Evolutionary conservation across 2,329 filamentous ascomycete species (phyloP).

Genomic region (Aspergillus vadensis): DNA sequence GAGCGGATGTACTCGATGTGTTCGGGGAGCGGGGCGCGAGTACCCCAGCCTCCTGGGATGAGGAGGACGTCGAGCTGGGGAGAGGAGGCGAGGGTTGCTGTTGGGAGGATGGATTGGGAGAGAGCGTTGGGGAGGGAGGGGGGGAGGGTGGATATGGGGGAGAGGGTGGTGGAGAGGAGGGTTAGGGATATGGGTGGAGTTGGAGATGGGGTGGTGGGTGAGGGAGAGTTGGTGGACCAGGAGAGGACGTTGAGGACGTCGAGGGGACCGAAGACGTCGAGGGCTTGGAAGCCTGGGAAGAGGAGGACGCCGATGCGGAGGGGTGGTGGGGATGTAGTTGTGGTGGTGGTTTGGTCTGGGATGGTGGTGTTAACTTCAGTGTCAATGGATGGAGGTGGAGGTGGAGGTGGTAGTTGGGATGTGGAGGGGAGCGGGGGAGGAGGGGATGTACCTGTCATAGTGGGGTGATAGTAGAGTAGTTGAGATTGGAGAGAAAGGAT

Average conservation of each 20-base stretch:
- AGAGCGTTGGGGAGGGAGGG: not conserved
- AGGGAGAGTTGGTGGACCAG: not conserved
- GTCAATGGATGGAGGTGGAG: no score
- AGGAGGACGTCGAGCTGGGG: slow-evolving; percentile 1
- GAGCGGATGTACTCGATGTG: not conserved
- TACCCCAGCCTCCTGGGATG: slow-evolving; percentile 7
- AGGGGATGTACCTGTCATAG: not conserved
- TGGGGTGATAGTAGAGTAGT: no score
- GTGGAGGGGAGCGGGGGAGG: no score
- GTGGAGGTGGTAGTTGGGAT: no score
- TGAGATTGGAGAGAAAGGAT: no score
- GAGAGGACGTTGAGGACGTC: slow-evolving; percentile 46
- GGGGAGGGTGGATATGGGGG: slow-evolving; percentile 9
- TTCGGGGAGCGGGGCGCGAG: slow-evolving; percentile 8
- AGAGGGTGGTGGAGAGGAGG: slow-evolving; percentile 3
- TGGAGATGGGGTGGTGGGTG: not conserved
- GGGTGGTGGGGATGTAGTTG: not conserved
- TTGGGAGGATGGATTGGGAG: slow-evolving; percentile 9
- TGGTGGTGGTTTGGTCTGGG: not conserved
- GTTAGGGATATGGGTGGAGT: not conserved
- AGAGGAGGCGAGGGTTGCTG: not conserved
- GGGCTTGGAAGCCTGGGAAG: slow-evolving; percentile 46
- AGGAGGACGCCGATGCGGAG: slow-evolving; percentile 25
- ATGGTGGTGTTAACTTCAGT: no score
- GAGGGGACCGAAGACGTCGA: slow-evolving; percentile 50